phyloP scores from a whole-genome alignment of 495 filamentous ascomycete genomes.

The Hyphodiscus hymeniophilus region DNA sequence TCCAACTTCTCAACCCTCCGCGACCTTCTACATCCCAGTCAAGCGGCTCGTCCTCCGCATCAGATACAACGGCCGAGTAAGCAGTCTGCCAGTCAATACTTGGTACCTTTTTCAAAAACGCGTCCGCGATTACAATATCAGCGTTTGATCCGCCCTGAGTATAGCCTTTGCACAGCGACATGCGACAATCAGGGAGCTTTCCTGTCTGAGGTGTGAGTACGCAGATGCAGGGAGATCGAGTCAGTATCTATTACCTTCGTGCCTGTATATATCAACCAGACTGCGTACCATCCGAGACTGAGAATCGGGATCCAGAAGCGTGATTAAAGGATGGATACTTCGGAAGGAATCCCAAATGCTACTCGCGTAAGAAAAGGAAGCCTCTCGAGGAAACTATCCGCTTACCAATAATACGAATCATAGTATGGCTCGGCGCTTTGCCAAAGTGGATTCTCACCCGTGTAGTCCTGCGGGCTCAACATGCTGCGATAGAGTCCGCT shows the following conservation, averaged over 20 bases:
- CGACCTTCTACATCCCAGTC: constrained; percentile 68
- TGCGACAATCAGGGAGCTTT: constrained; percentile 25
- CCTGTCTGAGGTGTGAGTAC: no score
- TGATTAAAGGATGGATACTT: constrained; percentile 61
- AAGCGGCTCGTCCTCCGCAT: constrained; percentile 36
- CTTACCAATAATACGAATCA: constrained; percentile 55
- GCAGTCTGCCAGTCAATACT: constrained; percentile 69
- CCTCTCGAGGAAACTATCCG: no score
- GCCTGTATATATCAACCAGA: constrained; percentile 61
- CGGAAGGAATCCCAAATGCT: constrained; percentile 70
- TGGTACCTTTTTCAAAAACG: constrained; percentile 49
- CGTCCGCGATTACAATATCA: constrained; percentile 52
- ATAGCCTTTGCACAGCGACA: constrained; percentile 57
- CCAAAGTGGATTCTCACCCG: constrained; percentile 70
- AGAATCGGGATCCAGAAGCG: constrained; percentile 53
- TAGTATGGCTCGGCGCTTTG: constrained; percentile 64
- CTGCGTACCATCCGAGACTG: constrained; percentile 61
- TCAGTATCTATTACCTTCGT: no score
- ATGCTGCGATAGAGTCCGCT: constrained; percentile 61
- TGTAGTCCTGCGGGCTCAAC: constrained; percentile 70
- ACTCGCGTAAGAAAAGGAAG: no score
- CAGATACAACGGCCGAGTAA: constrained; percentile 63
- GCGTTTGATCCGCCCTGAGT: constrained; percentile 76
- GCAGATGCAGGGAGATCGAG: no score
- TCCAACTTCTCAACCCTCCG: constrained; percentile 63